Base-by-base conservation (phyloP, 352 stramenopile species). In the Pythium aquatile region DNA sequence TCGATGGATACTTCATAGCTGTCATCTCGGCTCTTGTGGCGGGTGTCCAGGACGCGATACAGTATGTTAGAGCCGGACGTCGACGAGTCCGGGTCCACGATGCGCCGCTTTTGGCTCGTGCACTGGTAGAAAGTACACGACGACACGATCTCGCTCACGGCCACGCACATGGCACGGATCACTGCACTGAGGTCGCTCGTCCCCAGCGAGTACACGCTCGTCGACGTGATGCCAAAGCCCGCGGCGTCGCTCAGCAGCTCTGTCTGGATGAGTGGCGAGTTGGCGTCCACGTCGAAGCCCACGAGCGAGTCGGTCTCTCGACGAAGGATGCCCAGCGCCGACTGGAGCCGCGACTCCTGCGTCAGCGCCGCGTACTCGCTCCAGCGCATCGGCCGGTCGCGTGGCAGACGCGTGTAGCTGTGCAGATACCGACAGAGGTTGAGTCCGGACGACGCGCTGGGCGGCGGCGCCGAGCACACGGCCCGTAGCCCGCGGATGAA, bases 161-260 rank as follows among this genome's bases (percentile, higher is more conserved):
- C 61, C n/a, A 68, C 70, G 9, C 60, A 77, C 17, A 65, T 66
- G 17, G 60, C 67, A 6, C 65, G 49, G 33, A 79, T 10, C 17
- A 64, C 56, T 8, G 28, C 55, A 16, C 29, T 28, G 10, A 80
- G 3, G 57, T 73, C 37, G 59, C 54, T 46, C 11, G 73, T 77
- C 33, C 80, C 71, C 42, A 83, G 58, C 10, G 73, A 59, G 55
- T 78, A 83, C 39, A 79, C 64, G 17, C 66, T 60, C 2, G 57
- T 67, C 37, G 65, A 73, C 9, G 70, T 79, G 10, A 57, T 28
- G 28, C 46, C 32, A 28, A 51, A 42, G 13, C 44, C 37, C 28
- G 35, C 33, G 35, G 5, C 17, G 32, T 52, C 33, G 30, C 35
- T n/a, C 28, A 68, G 13, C 14, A 62, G 44, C 29, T 69, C 55